These are phyloP conservation scores for Porphyrellus cyaneotinctus DNA, from an alignment of 768 basidiomycete genomes.

Conservation along the genomic window DNA sequence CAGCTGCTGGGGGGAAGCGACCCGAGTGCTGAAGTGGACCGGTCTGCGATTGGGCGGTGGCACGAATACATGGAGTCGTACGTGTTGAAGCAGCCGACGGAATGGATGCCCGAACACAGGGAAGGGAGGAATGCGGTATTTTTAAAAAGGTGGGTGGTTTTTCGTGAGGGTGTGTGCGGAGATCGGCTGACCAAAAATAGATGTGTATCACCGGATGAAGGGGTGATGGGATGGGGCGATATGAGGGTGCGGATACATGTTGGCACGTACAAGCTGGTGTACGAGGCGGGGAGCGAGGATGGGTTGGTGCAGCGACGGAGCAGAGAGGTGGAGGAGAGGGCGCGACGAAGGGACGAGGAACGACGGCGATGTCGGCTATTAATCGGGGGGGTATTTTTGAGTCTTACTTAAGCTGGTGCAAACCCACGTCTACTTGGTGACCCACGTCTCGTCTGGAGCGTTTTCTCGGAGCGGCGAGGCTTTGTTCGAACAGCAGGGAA, in stretches of 20 bases:
- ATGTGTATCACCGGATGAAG: slow-evolving; percentile 38
- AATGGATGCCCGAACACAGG: slow-evolving; percentile 53
- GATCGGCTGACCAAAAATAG: slow-evolving; percentile 42
- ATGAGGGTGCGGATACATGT: slow-evolving; percentile 50
- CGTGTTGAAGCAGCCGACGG: slow-evolving; percentile 65
- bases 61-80: slow-evolving; percentile 71
- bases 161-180: slow-evolving; percentile 5
- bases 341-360: slow-evolving; percentile 51
- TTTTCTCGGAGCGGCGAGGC: too few relatives aligned
- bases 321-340: slow-evolving; percentile 36
- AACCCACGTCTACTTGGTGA: too few relatives aligned
- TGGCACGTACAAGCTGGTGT: slow-evolving; percentile 65
- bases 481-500: too few relatives aligned
- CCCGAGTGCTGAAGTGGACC: slow-evolving; percentile 57
- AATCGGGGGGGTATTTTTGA: too few relatives aligned
- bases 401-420: too few relatives aligned
- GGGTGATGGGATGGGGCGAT: slow-evolving; percentile 15
- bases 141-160: slow-evolving; percentile 52
- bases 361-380: slow-evolving; percentile 42
- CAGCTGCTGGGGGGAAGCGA: slow-evolving; percentile 60
- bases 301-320: slow-evolving; percentile 38
- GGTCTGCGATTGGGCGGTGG: slow-evolving; percentile 55
- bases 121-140: slow-evolving; percentile 42
- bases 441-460: too few relatives aligned
- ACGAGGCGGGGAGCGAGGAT: slow-evolving; percentile 66